These are phyloP conservation scores for Tylopilus plumbeoviolaceoides DNA, from an alignment of 768 basidiomycete genomes.

Conservation along the genomic window DNA sequence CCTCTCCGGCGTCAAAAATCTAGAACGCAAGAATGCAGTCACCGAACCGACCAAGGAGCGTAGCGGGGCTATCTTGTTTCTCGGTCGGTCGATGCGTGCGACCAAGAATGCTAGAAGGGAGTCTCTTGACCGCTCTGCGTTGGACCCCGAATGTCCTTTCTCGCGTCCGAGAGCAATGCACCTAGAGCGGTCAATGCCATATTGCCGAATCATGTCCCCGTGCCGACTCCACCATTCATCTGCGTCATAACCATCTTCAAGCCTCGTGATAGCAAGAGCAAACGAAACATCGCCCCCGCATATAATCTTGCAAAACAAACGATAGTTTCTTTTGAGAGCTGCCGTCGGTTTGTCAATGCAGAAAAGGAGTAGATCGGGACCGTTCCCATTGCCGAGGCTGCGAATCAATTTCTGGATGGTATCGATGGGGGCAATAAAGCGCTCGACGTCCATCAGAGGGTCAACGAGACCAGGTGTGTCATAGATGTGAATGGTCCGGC, in stretches of 20 bases:
- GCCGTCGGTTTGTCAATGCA: constrained; percentile 29
- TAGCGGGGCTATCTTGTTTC: neutral
- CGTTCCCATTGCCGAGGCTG: constrained; percentile 25
- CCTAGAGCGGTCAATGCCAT: constrained; percentile 20
- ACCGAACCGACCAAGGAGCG: constrained; percentile 6
- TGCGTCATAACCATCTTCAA: constrained; percentile 22
- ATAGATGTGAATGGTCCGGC: constrained; percentile 23
- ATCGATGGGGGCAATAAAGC: constrained; percentile 22
- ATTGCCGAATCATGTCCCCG: constrained; percentile 5
- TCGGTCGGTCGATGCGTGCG: constrained; percentile 12
- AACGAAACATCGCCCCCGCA: constrained; percentile 25
- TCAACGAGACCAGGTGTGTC: constrained; percentile 35
- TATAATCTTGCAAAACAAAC: constrained; percentile 25
- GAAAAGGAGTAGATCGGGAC: constrained; percentile 29
- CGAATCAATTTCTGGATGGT: constrained; percentile 29
- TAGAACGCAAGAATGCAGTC: constrained; percentile 10
- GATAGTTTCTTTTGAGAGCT: constrained; percentile 26
- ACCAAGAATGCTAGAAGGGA: constrained; percentile 20
- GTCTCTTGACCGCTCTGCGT: constrained; percentile 20
- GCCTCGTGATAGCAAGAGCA: constrained; percentile 30
- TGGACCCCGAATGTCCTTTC: constrained; percentile 15
- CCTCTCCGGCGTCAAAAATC: constrained; percentile 6
- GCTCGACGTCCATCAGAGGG: constrained; percentile 15
- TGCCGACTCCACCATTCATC: constrained; percentile 36
- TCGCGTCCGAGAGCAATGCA: constrained; percentile 33